Evolutionary conservation across 495 filamentous ascomycete species (phyloP).

Genomic region (Hamigera avellanea): DNA sequence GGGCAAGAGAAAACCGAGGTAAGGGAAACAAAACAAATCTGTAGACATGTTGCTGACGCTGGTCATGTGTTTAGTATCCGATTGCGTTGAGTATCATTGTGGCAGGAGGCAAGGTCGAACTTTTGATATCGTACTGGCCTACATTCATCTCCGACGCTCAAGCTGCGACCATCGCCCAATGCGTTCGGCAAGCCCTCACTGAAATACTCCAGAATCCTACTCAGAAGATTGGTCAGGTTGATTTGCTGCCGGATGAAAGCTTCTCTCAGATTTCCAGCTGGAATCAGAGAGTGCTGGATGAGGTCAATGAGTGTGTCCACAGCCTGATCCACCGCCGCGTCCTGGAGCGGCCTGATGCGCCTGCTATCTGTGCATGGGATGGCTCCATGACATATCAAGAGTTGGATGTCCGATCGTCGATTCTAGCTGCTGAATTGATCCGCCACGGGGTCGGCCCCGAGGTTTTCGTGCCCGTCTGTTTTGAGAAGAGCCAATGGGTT

Average conservation of each 20-base stretch:
- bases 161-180: not conserved
- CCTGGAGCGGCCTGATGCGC: conserved; percentile 1
- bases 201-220: not conserved
- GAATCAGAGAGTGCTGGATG: not conserved
- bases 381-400: conserved; percentile 12
- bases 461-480: conserved; percentile 29
- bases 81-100: too few relatives aligned
- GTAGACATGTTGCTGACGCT: too few relatives aligned
- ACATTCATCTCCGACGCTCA: not conserved
- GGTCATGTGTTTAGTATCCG: too few relatives aligned
- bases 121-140: too few relatives aligned
- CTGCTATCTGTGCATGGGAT: conserved; percentile 14
- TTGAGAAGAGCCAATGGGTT: conserved; percentile 32
- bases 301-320: not conserved
- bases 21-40: not conserved
- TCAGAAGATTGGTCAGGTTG: not conserved
- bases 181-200: not conserved
- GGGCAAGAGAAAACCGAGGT: not conserved
- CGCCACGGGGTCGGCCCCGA: conserved; percentile 22
- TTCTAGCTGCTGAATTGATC: conserved; percentile 20
- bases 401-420: conserved; percentile 21
- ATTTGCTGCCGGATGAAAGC: not conserved
- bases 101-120: too few relatives aligned
- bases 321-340: not conserved
- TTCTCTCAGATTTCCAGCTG: not conserved